Evolutionary conservation across 495 filamentous ascomycete species (phyloP).

Genomic region (Podospora australis): DNA sequence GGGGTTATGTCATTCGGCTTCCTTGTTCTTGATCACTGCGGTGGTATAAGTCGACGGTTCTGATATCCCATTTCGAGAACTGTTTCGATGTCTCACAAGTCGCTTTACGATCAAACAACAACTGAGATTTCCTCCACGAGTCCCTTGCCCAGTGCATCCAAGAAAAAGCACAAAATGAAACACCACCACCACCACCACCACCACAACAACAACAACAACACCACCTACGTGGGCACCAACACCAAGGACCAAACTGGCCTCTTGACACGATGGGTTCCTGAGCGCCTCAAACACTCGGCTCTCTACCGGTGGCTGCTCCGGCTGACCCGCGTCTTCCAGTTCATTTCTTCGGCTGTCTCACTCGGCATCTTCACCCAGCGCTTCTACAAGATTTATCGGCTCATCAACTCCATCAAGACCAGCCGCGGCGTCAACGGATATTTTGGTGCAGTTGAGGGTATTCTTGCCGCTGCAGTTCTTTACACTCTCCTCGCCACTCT

Average conservation of each 20-base stretch:
- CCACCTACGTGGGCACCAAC: too few species aligned
- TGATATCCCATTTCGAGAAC: too few species aligned
- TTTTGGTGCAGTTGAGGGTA: constrained; percentile 30
- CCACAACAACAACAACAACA: too few species aligned
- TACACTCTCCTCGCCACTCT: constrained; percentile 26
- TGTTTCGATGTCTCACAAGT: too few species aligned
- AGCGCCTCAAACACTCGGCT: constrained; percentile 15
- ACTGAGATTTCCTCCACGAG: too few species aligned
- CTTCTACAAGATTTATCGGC: constrained; percentile 25
- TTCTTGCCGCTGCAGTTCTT: constrained; percentile 28
- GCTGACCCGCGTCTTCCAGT: constrained; percentile 28
- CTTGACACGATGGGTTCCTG: constrained; percentile 25
- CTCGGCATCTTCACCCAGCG: constrained; percentile 32
- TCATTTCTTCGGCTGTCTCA: constrained; percentile 30
- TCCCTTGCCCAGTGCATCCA: too few species aligned
- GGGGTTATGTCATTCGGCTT: too few species aligned
- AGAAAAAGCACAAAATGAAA: too few species aligned
- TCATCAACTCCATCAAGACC: constrained; percentile 23
- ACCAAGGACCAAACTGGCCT: constrained; percentile 15
- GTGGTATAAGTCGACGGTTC: too few species aligned
- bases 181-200: too few species aligned
- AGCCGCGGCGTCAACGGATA: constrained; percentile 15
- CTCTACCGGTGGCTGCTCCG: constrained; percentile 21
- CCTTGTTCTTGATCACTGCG: too few species aligned
- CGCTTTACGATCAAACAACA: too few species aligned